Conservation (phyloP, 805 yeast genomes). For the Metschnikowia borealis region DNA sequence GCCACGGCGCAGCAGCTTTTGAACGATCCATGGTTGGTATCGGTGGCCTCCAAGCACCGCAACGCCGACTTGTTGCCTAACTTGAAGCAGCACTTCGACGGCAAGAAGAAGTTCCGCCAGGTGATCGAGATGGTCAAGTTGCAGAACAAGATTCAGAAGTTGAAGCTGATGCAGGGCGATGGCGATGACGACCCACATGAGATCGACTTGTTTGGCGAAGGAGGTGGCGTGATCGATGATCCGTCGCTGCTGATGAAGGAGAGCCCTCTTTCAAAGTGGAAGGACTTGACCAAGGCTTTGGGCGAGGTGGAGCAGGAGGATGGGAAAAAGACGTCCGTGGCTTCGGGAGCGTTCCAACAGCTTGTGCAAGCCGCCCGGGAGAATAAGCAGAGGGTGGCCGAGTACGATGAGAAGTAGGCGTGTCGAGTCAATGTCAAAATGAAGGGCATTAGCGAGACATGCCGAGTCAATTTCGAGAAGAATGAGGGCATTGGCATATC, state of each 20-base stretch:
- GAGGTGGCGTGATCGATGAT: constrained; percentile 17
- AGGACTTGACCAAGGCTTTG: constrained; percentile 24
- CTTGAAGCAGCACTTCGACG: constrained; percentile 77
- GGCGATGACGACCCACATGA: constrained; percentile 49
- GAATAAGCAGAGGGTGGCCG: constrained; percentile 47
- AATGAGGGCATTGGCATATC: too few species aligned
- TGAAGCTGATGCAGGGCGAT: constrained; percentile 57
- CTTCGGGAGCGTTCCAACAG: constrained; percentile 60
- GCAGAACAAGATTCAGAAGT: constrained; percentile 70
- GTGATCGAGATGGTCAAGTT: constrained; percentile 83
- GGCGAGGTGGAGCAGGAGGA: constrained; percentile 12
- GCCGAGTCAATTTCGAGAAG: neutral
- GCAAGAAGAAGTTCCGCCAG: constrained; percentile 76
- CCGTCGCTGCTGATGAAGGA: constrained; percentile 11
- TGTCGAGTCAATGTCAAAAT: neutral
- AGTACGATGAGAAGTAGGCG: constrained; percentile 8
- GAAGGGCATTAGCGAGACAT: neutral
- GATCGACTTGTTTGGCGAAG: constrained; percentile 39
- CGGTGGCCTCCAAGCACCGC: constrained; percentile 45
- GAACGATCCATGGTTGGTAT: constrained; percentile 65
- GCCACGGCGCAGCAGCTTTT: constrained; percentile 65
- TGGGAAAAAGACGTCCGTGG: constrained; percentile 34
- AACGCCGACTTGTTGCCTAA: constrained; percentile 73
- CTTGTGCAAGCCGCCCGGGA: constrained; percentile 65
- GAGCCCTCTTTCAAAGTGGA: constrained; percentile 27